Base-by-base conservation (phyloP, 257 asterid species). In the Solanum chiquidenum region DNA sequence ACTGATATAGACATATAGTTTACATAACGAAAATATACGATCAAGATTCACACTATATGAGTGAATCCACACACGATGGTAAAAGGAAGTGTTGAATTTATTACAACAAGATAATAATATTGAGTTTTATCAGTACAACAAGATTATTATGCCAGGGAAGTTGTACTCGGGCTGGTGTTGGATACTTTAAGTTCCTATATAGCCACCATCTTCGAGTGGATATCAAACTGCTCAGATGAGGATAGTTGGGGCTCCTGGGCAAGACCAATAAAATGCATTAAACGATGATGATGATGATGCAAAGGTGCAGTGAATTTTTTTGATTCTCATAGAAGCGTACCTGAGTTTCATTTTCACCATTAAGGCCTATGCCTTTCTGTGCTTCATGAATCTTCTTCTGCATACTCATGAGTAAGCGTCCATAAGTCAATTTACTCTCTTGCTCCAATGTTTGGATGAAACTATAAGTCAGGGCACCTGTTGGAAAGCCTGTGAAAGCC, bases 171-270 rank as follows among this genome's bases (percentile, higher is more conserved):
- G 55, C 66, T 84, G 68, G 86, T 68, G 75, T 89, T 91, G n/a
- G 62, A 79, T 12, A 37, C 77, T 84, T 79, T 71, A 40, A 49
- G 84, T 79, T 86, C 84, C 91, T 90, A 94, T 55, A 95, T 18
- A 69, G 90, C 72, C 79, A 95, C 79, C 29, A 83, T 83, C 94
- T 90, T 94, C 5, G 92, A 88, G 93, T 94, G 91, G 82, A 95
- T 91, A 85, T 93, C 95, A 76, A 95, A 94, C 90, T 85, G 91
- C 89, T 90, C 92, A 84, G 96, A 91, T 25, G 94, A 86, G 69
- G 96, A 96, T 87, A 96, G 91, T 85, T 82, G 95, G 83, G 98
- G 98, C 88, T 93, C 98, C 98, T 95, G 84, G 90, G 90, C 12
- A 84, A 88, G 76, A 88, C 73, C 85, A 88, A 89, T 77, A 76